These are phyloP conservation scores for Clathrospora elynae DNA, from an alignment of 2,329 filamentous ascomycete species.

Conservation along the genomic window DNA sequence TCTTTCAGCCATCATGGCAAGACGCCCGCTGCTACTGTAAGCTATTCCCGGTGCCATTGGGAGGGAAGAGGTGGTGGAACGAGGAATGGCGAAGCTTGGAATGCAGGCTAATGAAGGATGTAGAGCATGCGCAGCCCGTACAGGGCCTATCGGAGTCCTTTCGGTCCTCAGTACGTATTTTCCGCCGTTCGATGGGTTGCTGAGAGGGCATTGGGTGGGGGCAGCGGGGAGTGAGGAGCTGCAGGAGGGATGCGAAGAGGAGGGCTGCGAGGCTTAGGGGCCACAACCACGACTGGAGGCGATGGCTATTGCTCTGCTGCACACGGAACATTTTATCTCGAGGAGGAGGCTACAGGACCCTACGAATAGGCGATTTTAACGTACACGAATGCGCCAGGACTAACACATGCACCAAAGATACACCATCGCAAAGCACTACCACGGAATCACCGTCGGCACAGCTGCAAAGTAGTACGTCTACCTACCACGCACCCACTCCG, in stretches of 20 bases:
- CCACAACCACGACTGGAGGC: too few species aligned
- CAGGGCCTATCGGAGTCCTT: conserved; percentile 61
- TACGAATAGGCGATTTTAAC: too few species aligned
- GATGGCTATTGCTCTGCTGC: too few species aligned
- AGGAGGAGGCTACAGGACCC: too few species aligned
- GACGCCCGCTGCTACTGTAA: conserved; percentile 40
- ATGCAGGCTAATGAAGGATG: conserved; percentile 21
- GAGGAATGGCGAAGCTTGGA: conserved; percentile 5
- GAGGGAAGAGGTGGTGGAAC: not conserved
- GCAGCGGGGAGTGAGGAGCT: not conserved
- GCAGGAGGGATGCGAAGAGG: conserved; percentile 1
- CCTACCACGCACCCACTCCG: not conserved
- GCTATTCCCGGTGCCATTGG: conserved; percentile 7
- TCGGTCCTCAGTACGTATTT: conserved; percentile 61
- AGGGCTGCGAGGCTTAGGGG: not conserved
- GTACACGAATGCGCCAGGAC: not conserved
- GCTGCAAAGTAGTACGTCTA: conserved; percentile 54
- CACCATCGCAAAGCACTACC: conserved; percentile 55
- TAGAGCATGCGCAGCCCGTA: conserved; percentile 47
- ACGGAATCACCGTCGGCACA: conserved; percentile 54
- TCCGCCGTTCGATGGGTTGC: conserved; percentile 5
- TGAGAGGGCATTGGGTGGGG: not conserved
- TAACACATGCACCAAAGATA: conserved; percentile 52
- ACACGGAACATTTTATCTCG: too few species aligned
- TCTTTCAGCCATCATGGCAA: conserved; percentile 28